Conservation (phyloP, 208 protist genomes). For the Novymonas esmeraldas region DNA sequence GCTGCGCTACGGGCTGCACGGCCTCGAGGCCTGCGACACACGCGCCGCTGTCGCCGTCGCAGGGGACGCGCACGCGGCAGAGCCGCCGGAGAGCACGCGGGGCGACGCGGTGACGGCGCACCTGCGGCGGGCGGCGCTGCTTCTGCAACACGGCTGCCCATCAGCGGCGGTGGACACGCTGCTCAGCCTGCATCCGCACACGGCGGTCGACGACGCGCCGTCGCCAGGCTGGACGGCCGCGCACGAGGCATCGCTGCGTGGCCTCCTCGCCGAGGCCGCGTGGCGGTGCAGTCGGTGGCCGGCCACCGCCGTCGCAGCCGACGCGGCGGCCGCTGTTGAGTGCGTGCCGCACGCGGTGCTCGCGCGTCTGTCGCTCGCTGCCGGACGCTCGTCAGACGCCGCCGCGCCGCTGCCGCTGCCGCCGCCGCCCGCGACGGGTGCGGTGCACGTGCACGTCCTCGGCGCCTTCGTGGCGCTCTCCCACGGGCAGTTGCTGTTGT, state of each 20-base stretch:
- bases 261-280: constrained; percentile 46
- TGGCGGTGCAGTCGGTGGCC: constrained; percentile 56
- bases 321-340: too few species aligned
- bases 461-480: constrained; percentile 27
- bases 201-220: not conserved
- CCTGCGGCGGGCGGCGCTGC: constrained; percentile 26
- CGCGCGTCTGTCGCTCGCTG: constrained; percentile 2
- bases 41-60: not conserved
- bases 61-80: not conserved
- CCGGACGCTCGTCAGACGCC: not conserved
- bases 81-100: too few species aligned
- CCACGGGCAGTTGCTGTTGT: constrained; percentile 13
- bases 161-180: constrained; percentile 41
- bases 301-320: too few species aligned
- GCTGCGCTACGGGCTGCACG: constrained; percentile 13
- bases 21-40: constrained; percentile 17
- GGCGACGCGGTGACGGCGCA: constrained; percentile 30
- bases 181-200: constrained; percentile 16
- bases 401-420: not conserved
- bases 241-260: constrained; percentile 28
- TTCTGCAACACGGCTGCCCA: constrained; percentile 29
- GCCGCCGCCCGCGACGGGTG: not conserved
- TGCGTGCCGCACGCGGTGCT: constrained; percentile 8
- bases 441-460: constrained; percentile 29
- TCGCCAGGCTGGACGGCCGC: constrained; percentile 1